Conservation (phyloP, 169 alveolate species). For the Plasmodium inui region DNA sequence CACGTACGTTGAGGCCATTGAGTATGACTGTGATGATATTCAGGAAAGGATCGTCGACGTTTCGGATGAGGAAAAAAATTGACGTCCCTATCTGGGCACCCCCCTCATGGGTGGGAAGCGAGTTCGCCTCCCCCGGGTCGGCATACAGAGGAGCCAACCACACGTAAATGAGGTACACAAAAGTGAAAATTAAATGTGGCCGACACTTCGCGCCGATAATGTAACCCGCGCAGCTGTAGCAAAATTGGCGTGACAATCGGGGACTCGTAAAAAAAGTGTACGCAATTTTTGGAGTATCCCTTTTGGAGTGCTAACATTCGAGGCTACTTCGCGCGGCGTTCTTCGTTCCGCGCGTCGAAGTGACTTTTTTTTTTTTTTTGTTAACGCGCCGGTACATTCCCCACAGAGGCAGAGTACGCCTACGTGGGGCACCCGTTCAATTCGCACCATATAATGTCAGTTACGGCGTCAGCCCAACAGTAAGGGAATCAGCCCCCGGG, state of each 20-base stretch:
- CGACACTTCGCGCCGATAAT: not conserved
- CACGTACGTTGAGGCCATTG: conserved; percentile 77
- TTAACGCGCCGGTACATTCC: not conserved
- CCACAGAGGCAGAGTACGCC: not conserved
- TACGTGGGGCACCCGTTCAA: not conserved
- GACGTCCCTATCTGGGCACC: not conserved
- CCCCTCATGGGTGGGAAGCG: not conserved
- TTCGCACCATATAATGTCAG: not conserved
- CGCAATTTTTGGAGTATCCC: not conserved
- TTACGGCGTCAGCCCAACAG: not conserved
- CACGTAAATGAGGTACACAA: not conserved
- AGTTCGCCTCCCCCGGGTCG: not conserved
- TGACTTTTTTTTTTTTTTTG: not conserved
- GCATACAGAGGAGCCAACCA: not conserved
- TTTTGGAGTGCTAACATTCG: not conserved
- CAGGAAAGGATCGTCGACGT: conserved; percentile 74
- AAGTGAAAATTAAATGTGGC: not conserved
- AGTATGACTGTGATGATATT: conserved; percentile 79
- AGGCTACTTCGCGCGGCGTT: not conserved
- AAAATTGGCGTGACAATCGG: not conserved
- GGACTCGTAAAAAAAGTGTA: not conserved
- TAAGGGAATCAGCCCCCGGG: no score
- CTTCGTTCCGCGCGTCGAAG: not conserved
- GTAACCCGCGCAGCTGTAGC: not conserved
- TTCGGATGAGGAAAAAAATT: conserved; percentile 74